Base-by-base conservation (phyloP, 768 basidiomycete species). In the Psilocybe subaeruginosa region DNA sequence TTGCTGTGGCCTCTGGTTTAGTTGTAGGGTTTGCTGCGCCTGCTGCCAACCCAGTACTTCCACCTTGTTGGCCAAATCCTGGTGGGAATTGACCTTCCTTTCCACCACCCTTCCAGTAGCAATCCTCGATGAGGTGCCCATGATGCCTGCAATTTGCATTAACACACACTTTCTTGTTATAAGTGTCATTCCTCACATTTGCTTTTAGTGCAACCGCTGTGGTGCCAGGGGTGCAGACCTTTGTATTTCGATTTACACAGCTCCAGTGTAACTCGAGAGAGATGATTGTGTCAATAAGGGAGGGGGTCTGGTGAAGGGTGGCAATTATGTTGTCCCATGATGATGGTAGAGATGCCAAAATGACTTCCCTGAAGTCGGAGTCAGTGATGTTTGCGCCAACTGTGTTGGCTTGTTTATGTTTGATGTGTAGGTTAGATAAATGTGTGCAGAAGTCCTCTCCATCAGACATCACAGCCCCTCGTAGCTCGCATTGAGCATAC, bases 11-110 rank as follows among this genome's bases (percentile, higher is more conserved):
- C 19, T 51, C 43, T 19, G 43, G 33, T 14, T 50, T 62, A 19
- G 19, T 19, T 19, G 19, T 19, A 19, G 19, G 58, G 8, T 33
- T 45, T 8, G 43, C 30, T 3, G 58, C 30, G 33, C 41, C 46
- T 47, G 43, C 27, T 23, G 59, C n/a, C 8, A 39, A 14, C 8
- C 45, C 49, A 16, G 51, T 45, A 3, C 37, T 31, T 37, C 50
- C 53, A 8, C 64, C 54, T n/a, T 58, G 33, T 29, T 57, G 48
- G n/a, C 68, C 54, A 29, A 70, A 72, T 9, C 64, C 62, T 4
- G 59, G 50, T 0, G 72, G 74, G 46, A 70, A 72, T 53, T 79
- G 76, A 8, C 77, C 76, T 48, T 75, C 75, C 41, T 76, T 78
- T 11, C 76, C 74, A 11, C 75, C 72, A 0, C 77, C 76, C 9